phyloP scores from a whole-genome alignment of 257 asterid genomes.

The Primulina huaijiensis region DNA sequence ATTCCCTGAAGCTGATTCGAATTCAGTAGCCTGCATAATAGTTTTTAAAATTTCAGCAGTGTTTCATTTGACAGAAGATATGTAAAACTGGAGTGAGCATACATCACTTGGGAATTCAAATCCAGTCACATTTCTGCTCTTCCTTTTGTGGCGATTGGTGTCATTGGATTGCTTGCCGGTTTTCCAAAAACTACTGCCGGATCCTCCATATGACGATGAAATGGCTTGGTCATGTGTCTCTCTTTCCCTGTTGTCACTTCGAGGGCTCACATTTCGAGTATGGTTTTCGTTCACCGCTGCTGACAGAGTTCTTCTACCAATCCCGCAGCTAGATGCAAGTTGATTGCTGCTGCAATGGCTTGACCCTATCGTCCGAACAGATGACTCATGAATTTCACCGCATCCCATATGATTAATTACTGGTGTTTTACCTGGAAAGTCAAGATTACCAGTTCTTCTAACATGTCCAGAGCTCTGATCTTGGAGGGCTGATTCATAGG shows the following conservation, averaged over 20 bases:
- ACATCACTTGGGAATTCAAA: constrained; percentile 74
- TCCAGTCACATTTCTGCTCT: constrained; percentile 54
- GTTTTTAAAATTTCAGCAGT: neutral
- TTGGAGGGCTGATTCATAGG: constrained; percentile 23
- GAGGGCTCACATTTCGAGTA: constrained; percentile 34
- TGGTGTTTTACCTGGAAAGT: constrained; percentile 20
- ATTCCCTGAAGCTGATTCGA: constrained; percentile 55
- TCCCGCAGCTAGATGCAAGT: constrained; percentile 40
- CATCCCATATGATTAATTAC: constrained; percentile 14
- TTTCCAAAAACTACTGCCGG: constrained; percentile 57
- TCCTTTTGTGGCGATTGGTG: constrained; percentile 52
- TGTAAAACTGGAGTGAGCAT: constrained; percentile 21
- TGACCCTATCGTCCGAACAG: constrained; percentile 53
- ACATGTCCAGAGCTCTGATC: constrained; percentile 14
- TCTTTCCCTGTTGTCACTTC: constrained; percentile 36
- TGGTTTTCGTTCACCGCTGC: constrained; percentile 27
- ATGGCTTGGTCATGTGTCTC: constrained; percentile 40
- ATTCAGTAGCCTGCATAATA: constrained; percentile 53
- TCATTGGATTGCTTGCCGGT: constrained; percentile 42
- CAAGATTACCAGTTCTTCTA: constrained; percentile 15
- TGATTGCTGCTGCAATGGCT: constrained; percentile 85
- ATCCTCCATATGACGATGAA: constrained; percentile 67
- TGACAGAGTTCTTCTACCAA: constrained; percentile 27
- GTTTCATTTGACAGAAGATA: neutral
- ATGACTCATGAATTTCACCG: constrained; percentile 33